Conservation (phyloP, 352 stramenopile species). For the Globisporangium alternatum region DNA sequence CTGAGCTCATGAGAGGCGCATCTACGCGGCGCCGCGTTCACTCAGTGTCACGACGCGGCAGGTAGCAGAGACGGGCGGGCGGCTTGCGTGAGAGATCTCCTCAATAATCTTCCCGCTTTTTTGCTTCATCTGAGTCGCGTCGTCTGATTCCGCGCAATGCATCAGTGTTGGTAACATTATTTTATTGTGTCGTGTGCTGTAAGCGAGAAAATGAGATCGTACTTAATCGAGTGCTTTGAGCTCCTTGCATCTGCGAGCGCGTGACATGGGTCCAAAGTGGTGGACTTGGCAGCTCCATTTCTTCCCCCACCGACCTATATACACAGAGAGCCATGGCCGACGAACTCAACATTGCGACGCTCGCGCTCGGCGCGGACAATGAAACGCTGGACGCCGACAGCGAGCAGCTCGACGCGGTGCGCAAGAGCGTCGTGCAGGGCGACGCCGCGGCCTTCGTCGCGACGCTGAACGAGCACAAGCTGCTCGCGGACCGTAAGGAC, state of each 20-base stretch:
- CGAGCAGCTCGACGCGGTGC: slow-evolving; percentile 53
- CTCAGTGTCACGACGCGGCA: slow-evolving; percentile 6
- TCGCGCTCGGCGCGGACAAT: slow-evolving; percentile 37
- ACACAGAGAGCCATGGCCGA: slow-evolving; percentile 24
- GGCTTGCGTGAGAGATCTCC: slow-evolving; percentile 1
- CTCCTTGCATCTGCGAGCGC: not conserved
- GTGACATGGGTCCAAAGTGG: slow-evolving; percentile 8
- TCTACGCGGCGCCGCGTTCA: slow-evolving; percentile 8
- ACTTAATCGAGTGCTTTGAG: not conserved
- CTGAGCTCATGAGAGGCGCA: slow-evolving; percentile 17
- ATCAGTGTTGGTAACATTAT: not conserved
- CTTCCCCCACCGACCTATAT: not conserved
- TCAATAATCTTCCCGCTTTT: not conserved
- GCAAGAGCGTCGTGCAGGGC: slow-evolving; percentile 50
- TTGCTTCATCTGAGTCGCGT: not conserved
- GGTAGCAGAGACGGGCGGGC: not conserved
- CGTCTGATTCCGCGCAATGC: not conserved
- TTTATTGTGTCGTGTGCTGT: not conserved
- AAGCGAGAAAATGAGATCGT: not conserved
- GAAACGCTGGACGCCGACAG: slow-evolving; percentile 26
- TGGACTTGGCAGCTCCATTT: slow-evolving; percentile 4
- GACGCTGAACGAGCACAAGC: slow-evolving; percentile 24
- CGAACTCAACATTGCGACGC: slow-evolving; percentile 41
- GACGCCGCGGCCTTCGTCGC: slow-evolving; percentile 47
- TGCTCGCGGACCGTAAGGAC: slow-evolving; percentile 26